A percentile compares a stretch with the other conserved stretches of the same genome.
Evolutionary conservation across 495 filamentous ascomycete genomes (phyloP).

Genomic region (Chaetomium cochliodes): DNA sequence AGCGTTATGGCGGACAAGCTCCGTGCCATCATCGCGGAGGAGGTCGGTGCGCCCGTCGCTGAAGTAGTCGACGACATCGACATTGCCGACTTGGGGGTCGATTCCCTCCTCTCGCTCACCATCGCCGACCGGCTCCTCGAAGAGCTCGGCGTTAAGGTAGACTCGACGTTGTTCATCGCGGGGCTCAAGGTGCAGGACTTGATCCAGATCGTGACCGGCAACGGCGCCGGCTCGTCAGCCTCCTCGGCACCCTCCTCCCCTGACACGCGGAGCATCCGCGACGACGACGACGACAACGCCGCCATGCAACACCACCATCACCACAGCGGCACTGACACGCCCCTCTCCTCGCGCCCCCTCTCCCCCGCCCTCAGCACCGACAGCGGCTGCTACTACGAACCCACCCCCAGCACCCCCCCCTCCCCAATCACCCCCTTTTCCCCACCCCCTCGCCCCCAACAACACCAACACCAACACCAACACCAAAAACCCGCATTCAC

Average conservation of each 20-base stretch:
- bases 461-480: too few species aligned
- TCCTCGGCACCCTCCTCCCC: not conserved
- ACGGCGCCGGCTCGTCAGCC: not conserved
- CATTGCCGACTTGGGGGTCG: constrained; percentile 48
- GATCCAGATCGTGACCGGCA: not conserved
- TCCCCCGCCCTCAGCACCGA: not conserved
- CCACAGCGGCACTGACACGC: not conserved
- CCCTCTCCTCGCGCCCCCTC: not conserved
- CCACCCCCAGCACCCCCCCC: too few species aligned
- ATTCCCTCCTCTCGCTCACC: constrained; percentile 45
- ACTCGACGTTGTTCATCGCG: constrained; percentile 29
- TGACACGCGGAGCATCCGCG: not conserved
- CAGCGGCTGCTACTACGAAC: too few species aligned
- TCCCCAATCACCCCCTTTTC: not conserved
- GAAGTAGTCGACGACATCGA: constrained; percentile 46
- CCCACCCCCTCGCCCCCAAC: not conserved
- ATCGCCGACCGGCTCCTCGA: not conserved
- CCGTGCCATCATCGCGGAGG: constrained; percentile 46
- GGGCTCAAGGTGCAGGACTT: constrained; percentile 44
- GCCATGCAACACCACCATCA: not conserved
- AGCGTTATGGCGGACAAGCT: not conserved
- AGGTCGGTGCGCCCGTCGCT: constrained; percentile 51
- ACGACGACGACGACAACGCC: not conserved
- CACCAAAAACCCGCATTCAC: not conserved
- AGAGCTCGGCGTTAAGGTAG: not conserved